Evolutionary conservation across 1,284 basidiomycete genomes (phyloP).

Genomic region (Chalciporus sp.): DNA sequence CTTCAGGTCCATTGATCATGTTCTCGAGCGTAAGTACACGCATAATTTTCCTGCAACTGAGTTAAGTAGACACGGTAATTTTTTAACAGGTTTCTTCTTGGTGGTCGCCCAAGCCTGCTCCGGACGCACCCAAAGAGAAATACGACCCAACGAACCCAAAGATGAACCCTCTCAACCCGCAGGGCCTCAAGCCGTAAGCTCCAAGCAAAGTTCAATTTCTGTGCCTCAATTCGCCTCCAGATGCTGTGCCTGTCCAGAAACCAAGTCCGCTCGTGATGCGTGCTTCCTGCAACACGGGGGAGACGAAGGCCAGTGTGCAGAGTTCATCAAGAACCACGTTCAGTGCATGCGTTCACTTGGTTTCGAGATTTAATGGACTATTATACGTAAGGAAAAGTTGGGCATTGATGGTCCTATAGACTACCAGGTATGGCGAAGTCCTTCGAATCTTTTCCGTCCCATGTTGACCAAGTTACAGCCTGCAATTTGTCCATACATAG

Average conservation of each 20-base stretch:
- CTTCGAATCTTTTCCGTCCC: neutral
- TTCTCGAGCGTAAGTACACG: conserved; percentile 23
- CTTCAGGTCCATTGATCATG: conserved; percentile 12
- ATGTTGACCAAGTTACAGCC: conserved; percentile 3
- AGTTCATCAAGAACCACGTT: conserved; percentile 79
- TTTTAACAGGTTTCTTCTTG: conserved; percentile 40
- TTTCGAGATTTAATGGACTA: conserved; percentile 67
- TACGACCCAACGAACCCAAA: conserved; percentile 71
- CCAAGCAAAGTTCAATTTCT: neutral
- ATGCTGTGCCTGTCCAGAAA: conserved; percentile 95
- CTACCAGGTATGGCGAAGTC: neutral
- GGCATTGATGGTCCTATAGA: neutral
- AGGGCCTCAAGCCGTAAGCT: conserved; percentile 89
- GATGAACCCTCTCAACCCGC: conserved; percentile 84
- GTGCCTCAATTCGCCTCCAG: conserved; percentile 38
- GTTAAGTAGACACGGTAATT: conserved; percentile 11
- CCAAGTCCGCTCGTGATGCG: conserved; percentile 88
- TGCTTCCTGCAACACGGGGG: conserved; percentile 85
- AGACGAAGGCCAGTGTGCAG: conserved; percentile 78
- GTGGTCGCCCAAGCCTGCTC: conserved; percentile 41
- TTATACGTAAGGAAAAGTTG: neutral
- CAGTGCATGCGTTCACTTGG: conserved; percentile 90
- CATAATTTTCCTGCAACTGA: conserved; percentile 8
- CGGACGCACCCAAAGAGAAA: conserved; percentile 35
- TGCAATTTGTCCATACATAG: neutral